Percentiles rank a stretch among this genome's conserved stretches.
phyloP scores from a whole-genome alignment of 75 land plant species.

The Ceratopteris richardii region DNA sequence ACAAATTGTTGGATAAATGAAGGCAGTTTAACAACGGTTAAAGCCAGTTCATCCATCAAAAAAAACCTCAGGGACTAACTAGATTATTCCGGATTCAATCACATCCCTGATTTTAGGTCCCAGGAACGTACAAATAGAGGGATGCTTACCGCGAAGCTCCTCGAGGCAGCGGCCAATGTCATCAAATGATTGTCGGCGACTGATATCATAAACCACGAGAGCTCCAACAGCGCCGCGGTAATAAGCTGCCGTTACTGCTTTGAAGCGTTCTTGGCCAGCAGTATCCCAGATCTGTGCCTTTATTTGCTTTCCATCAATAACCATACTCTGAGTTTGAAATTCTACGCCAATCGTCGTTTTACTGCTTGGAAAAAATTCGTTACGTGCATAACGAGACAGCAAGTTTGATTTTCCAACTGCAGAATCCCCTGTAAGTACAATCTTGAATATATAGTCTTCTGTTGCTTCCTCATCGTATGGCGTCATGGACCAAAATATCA shows the following conservation, averaged over 20 bases:
- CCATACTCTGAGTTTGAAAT: constrained; percentile 51
- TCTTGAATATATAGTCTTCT: constrained; percentile 56
- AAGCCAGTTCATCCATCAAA: no score
- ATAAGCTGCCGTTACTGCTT: constrained; percentile 59
- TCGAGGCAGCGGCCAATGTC: constrained; percentile 39
- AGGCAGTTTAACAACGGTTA: no score
- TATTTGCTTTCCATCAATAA: constrained; percentile 46
- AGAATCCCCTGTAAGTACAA: constrained; percentile 48
- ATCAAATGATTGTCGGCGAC: constrained; percentile 33
- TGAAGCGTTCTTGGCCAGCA: constrained; percentile 55
- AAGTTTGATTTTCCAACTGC: constrained; percentile 50
- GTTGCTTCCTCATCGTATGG: constrained; percentile 17
- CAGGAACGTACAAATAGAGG: no score
- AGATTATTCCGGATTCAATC: no score
- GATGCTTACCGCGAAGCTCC: constrained; percentile 42
- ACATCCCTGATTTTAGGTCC: no score
- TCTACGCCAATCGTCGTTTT: constrained; percentile 53
- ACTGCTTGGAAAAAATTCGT: constrained; percentile 41
- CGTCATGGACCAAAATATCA: constrained; percentile 3
- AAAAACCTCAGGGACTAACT: no score
- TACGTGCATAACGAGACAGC: constrained; percentile 30
- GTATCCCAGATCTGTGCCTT: constrained; percentile 67
- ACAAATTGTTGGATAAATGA: no score
- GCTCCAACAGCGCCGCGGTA: constrained; percentile 49
- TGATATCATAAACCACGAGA: constrained; percentile 44